Percentiles rank a stretch among this genome's conserved stretches.
phyloP scores from a whole-genome alignment of 1,284 basidiomycete genomes.

The Peniophora sp. region DNA sequence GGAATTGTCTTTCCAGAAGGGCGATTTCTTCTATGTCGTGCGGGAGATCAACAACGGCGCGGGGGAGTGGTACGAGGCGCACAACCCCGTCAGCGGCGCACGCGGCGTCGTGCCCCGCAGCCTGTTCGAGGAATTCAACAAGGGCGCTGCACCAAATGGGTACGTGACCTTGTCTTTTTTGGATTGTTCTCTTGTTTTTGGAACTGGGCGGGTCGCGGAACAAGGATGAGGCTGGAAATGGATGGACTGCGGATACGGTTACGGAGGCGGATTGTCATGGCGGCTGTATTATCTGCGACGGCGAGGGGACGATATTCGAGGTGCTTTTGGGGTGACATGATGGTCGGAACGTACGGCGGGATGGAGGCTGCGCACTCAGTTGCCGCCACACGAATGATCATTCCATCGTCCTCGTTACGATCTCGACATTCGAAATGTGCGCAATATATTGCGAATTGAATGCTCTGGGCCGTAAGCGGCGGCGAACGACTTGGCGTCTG shows the following conservation, averaged over 20 bases:
- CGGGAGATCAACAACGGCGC: conserved; percentile 53
- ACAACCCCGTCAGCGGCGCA: conserved; percentile 88
- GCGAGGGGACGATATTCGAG: too few relatives aligned
- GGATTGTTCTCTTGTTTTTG: neutral
- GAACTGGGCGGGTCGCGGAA: neutral
- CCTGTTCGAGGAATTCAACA: conserved; percentile 85
- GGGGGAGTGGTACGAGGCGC: conserved; percentile 73
- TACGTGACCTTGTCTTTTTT: too few relatives aligned
- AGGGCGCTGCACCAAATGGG: conserved; percentile 44
- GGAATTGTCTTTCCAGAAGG: conserved; percentile 87
- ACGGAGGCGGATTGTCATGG: neutral
- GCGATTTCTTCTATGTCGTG: conserved; percentile 97
- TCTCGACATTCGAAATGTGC: neutral
- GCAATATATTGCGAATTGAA: too few relatives aligned
- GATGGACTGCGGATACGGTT: neutral
- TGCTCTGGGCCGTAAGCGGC: too few relatives aligned
- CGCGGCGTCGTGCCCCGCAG: conserved; percentile 84
- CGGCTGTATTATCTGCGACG: too few relatives aligned
- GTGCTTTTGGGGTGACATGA: too few relatives aligned
- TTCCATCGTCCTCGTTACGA: neutral
- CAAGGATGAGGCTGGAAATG: neutral
- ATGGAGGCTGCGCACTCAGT: too few relatives aligned
- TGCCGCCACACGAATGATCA: too few relatives aligned
- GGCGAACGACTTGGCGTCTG: too few relatives aligned
- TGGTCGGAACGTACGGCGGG: too few relatives aligned